Evolutionary conservation across 2,329 filamentous ascomycete genomes (phyloP), one percentile per base, ranked within the genome.

Genomic region (Nectriaceae sp.): DNA sequence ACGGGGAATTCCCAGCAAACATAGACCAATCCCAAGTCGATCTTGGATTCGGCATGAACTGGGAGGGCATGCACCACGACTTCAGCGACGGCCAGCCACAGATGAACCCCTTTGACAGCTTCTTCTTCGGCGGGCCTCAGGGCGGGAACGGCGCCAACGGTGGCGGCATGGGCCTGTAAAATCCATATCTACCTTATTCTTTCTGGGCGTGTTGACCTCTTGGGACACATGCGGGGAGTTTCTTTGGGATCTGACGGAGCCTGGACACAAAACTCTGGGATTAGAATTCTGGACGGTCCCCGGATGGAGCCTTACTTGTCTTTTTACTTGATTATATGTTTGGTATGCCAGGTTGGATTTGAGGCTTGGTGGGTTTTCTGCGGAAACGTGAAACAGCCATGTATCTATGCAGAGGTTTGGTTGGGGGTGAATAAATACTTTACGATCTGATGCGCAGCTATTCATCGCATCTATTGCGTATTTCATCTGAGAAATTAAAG

Each of bases 91-190:
- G 75, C 42, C 75, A 80, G 63, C 77, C 83, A 65, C 77, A 83
- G 62, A 76, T 88, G 61, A 81, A 88, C 49, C 78, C 85, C 0
- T 89, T 90, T 67, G 86, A 89, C 62, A 83, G 83, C 0, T 89
- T 89, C 64, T 88, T 88, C 71, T 88, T 88, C 64, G 84, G 85
- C 1, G 79, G 78, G 1, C 77, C 78, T 55, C 65, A 66, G 44
- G 60, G 60, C 15, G 57, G 60, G 8, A 44, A 36, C 21, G 56
- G 55, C 18, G 46, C 53, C 3, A 57, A 60, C 36, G 53, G 54
- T 1, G 53, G 55, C 1, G 63, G 65, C 5, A 61, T 60, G 22
- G 65, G 65, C 11, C 61, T 63, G 57, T 63, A 46, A 39, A 11
- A 11, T 16, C 33, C 33, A n/a, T 36, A 10, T 31, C 15, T 31